Conservation (phyloP, 73 alveolate genomes). For the Paraurostyla sp. region DNA sequence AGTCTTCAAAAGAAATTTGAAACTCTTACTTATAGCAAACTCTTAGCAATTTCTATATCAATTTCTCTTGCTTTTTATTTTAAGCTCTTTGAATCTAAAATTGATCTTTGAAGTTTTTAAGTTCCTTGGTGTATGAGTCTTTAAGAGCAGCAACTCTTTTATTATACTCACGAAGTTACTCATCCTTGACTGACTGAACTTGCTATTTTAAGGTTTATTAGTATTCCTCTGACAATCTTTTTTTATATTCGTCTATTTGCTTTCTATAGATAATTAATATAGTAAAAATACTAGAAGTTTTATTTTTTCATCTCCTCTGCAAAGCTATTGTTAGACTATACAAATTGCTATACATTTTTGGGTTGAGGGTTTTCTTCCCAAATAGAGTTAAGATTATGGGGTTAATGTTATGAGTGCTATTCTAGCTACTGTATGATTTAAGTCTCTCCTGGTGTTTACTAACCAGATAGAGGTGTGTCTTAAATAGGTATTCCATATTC, state of each 20-base stretch:
- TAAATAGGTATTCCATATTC: too few relatives aligned
- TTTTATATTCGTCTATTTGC: neutral
- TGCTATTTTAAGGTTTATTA: neutral
- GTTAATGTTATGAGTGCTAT: neutral
- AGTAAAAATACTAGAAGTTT: neutral
- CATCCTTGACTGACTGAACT: neutral
- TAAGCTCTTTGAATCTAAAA: neutral
- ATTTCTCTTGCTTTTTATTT: neutral
- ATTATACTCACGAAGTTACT: neutral
- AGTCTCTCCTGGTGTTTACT: neutral
- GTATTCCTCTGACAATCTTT: slow-evolving; percentile 16
- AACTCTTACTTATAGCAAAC: neutral
- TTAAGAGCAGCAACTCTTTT: neutral
- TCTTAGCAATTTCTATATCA: neutral
- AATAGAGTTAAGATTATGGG: neutral
- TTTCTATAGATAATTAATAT: neutral
- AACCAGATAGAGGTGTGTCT: neutral
- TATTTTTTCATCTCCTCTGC: neutral
- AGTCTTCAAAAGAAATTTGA: slow-evolving; percentile 22
- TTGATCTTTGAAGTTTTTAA: slow-evolving; percentile 31
- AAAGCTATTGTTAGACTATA: neutral
- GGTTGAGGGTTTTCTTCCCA: slow-evolving; percentile 17
- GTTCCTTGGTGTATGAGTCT: slow-evolving; percentile 1
- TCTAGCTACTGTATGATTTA: neutral
- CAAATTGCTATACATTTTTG: neutral